Evolutionary conservation across 805 yeast genomes (phyloP), one percentile per base, ranked within the genome.

Genomic region (Trichomonascus vanleenenianus): DNA sequence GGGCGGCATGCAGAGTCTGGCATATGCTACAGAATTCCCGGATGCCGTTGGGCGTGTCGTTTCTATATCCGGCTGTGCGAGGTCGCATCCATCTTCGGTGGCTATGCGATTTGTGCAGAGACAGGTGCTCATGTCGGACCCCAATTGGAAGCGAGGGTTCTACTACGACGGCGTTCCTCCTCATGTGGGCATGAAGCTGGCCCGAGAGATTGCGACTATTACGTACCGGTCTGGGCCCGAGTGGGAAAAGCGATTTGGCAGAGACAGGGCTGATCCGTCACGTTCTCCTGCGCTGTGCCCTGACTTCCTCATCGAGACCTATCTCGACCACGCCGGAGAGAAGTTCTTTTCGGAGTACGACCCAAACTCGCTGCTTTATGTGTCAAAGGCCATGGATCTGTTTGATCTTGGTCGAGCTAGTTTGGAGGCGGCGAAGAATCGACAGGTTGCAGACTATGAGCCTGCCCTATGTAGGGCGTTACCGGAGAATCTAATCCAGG

Each of bases 1-100:
- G 94, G 97, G 97, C n/a, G 97, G 96, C n/a, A 87, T 89, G 96
- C 96, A 88, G 66, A 81, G 91, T 7, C 71, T 89, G 45, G 95
- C 96, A 0, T 85, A 79, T 62, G 95, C 87, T 1, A 74, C 78
- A 60, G 95, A 84, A 58, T 89, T 84, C 56, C 84, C 94, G 1
- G 81, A 82, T 40, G 75, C 72, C 46, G 96, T 88, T 2, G 75
- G 73, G 4, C 79, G 82, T 44, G 73, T 89, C 2, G 76, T 87
- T 1, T 75, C 85, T n/a, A 85, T 89, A 25, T 81, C 91, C 37
- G 96, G 95, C 2, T 88, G 96, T 68, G 95, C 95, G 2, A 74
- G 94, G 58, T 85, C 96, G 1, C 96, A 89, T 62, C 97, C 97
- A 1, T 84, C 84, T 54, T 85, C 96, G 2, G 86, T 89, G 52